Evolutionary conservation across 208 protist species (phyloP).

Genomic region (Leishmania arabica): DNA sequence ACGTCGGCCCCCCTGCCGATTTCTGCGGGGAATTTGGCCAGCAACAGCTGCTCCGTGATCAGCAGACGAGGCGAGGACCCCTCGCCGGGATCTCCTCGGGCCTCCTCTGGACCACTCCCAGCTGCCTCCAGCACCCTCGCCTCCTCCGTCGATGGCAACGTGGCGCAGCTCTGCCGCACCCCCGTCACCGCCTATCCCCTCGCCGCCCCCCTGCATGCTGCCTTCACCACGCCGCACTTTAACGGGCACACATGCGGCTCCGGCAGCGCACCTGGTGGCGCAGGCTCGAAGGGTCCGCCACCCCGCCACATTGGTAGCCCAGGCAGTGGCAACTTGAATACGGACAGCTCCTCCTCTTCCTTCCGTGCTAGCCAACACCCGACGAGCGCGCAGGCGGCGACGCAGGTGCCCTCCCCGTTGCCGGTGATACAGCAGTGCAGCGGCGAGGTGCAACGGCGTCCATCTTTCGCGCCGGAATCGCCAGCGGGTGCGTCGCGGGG

Average conservation of each 20-base stretch:
- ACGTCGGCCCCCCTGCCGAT: background rate
- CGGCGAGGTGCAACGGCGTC: conserved; percentile 2
- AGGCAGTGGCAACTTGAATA: background rate
- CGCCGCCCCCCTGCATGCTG: conserved; percentile 4
- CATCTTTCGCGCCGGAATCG: conserved; percentile 4
- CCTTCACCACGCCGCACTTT: conserved; percentile 21
- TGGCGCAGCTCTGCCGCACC: conserved; percentile 28
- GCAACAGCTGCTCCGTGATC: background rate
- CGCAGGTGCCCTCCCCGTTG: background rate
- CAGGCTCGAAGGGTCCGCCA: background rate
- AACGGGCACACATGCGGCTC: background rate
- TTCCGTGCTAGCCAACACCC: background rate
- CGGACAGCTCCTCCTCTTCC: background rate
- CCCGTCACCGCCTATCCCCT: conserved; percentile 24
- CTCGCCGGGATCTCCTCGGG: conserved; percentile 1
- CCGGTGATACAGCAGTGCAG: background rate
- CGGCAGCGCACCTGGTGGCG: background rate
- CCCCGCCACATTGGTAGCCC: background rate
- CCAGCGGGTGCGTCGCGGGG: background rate
- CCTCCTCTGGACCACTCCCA: background rate
- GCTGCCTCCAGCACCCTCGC: background rate
- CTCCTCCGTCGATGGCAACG: conserved; percentile 8
- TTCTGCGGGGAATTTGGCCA: background rate
- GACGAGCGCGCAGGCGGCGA: background rate
- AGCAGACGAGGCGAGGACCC: background rate